Evolutionary conservation across 2,329 filamentous ascomycete genomes (phyloP), one percentile per base, ranked within the genome.

Genomic region (Sporothrix schenckii): DNA sequence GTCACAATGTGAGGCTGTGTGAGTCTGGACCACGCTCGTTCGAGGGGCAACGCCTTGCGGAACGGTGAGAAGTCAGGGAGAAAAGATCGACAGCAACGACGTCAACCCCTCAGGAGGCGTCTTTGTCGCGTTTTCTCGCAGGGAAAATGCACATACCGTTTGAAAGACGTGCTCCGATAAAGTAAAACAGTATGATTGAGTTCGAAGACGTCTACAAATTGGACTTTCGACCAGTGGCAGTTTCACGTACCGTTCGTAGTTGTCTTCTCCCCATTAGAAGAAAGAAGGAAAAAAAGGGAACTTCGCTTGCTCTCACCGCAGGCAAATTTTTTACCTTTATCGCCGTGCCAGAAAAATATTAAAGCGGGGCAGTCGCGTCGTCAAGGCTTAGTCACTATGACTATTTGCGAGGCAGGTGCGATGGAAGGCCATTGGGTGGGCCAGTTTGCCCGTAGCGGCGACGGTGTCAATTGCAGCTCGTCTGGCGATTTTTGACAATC

Each of bases 231-330:
- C 72, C 72, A 72, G 71, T 75, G 69, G 70, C 70, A 74, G 74
- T 73, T 72, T 74, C 71, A 72, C 71, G 71, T 72, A 75, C 73
- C 72, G 66, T 75, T 75, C 73, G 72, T 58, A 71, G 72, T 53
- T 75, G 71, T 73, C 75, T 75, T 75, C 75, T 75, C 74, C 75
- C 75, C 75, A 76, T 75, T 74, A 69, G 73, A 75, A 75, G 72
- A 73, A 76, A 72, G 73, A 73, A 72, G 72, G 70, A 73, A 75
- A 75, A 63, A 74, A 56, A 69, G 54, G 66, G 67, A 71, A 69
- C 41, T 49, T 50, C 34, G 34, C 39, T 49, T 50, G 68, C 52
- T 21, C 21, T 63, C 21, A 13, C 24, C 5, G 27, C 70, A 14
- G 24, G 52, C 69, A 69, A 73, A 73, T 69, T 73, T 75, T 76